A percentile compares a stretch with the other conserved stretches of the same genome.
Conservation (phyloP, 345 rosid genomes). For the Cardamine resedifolia region DNA sequence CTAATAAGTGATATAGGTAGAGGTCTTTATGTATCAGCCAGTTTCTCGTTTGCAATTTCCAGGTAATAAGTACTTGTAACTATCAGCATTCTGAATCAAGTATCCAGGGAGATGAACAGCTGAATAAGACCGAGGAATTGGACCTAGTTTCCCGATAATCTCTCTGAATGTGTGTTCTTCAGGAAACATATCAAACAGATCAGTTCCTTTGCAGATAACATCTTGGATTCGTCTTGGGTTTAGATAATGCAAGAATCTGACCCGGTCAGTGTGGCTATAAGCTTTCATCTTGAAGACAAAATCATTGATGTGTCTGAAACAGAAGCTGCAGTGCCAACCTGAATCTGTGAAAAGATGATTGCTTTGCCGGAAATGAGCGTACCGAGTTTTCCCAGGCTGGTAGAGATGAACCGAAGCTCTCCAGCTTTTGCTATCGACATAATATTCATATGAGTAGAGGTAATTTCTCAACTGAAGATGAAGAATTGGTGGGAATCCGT, state of each 20-base stretch:
- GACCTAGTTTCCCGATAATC: constrained; percentile 86
- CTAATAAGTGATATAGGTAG: not conserved
- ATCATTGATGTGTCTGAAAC: constrained; percentile 70
- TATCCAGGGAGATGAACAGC: constrained; percentile 79
- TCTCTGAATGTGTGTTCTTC: constrained; percentile 89
- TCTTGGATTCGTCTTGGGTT: constrained; percentile 76
- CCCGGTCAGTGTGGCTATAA: constrained; percentile 87
- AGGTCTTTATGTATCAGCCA: constrained; percentile 38
- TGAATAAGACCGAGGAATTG: constrained; percentile 68
- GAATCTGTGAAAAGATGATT: constrained; percentile 67
- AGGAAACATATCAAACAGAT: constrained; percentile 87
- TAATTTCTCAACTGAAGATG: constrained; percentile 88
- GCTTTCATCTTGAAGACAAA: constrained; percentile 94
- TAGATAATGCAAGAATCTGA: constrained; percentile 77
- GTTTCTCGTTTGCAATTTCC: constrained; percentile 78
- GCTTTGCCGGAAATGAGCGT: constrained; percentile 76
- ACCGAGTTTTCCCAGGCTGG: constrained; percentile 62
- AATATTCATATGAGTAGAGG: constrained; percentile 79
- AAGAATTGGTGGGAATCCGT: constrained; percentile 64
- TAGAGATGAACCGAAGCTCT: constrained; percentile 82
- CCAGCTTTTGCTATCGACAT: constrained; percentile 78
- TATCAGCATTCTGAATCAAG: constrained; percentile 60
- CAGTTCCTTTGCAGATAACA: constrained; percentile 72
- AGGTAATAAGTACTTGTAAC: constrained; percentile 72
- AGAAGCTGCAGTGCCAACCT: constrained; percentile 98